phyloP scores from a whole-genome alignment of 345 rosid genomes.

The Aquilaria malaccensis region DNA sequence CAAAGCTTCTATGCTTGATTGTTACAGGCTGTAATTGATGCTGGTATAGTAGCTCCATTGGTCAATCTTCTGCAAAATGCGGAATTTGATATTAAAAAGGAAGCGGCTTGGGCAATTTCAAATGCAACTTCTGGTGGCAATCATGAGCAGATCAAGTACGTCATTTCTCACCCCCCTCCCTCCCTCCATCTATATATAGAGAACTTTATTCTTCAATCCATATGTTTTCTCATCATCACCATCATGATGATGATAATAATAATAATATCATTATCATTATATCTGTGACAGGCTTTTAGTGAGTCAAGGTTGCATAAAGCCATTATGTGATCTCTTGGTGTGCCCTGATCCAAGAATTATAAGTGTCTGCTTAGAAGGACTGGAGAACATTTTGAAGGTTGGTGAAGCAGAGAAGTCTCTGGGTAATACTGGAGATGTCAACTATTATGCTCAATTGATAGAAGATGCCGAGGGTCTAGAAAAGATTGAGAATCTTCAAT shows the following conservation, averaged over 20 bases:
- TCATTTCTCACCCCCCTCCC: neutral
- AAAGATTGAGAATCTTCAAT: constrained; percentile 78
- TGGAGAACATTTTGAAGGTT: constrained; percentile 57
- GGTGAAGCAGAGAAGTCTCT: constrained; percentile 74
- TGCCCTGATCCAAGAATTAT: constrained; percentile 75
- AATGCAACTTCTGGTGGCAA: constrained; percentile 77
- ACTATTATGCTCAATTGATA: constrained; percentile 58
- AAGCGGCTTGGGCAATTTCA: constrained; percentile 83
- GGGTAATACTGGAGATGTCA: constrained; percentile 44
- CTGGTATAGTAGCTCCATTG: constrained; percentile 46
- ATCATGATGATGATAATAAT: no score
- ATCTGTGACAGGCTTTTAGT: constrained; percentile 36
- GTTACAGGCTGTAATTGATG: constrained; percentile 56
- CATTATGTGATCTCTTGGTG: constrained; percentile 64
- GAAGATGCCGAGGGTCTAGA: constrained; percentile 85
- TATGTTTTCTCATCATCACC: no score
- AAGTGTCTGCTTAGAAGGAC: constrained; percentile 62
- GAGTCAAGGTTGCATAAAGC: constrained; percentile 64
- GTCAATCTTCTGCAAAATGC: constrained; percentile 52
- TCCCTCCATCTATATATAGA: no score
- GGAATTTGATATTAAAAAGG: constrained; percentile 79
- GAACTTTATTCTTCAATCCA: neutral
- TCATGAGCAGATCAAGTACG: constrained; percentile 74
- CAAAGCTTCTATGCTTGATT: neutral
- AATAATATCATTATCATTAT: no score